Evolutionary conservation across 306 rosid genomes (phyloP).

Genomic region (Quillaja saponaria): DNA sequence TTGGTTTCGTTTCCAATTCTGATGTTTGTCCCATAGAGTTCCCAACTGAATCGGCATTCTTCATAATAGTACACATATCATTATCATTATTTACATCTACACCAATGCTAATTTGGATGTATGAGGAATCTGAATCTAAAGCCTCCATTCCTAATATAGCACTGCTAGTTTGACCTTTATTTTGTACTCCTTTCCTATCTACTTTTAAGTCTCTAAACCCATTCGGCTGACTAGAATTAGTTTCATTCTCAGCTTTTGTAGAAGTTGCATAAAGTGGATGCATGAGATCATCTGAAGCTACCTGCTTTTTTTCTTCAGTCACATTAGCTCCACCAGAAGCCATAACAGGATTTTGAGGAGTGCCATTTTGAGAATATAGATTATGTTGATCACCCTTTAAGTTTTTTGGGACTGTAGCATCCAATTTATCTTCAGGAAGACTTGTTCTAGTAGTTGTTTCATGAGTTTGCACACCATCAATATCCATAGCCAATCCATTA

Average conservation of each 20-base stretch:
- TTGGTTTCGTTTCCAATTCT: slow-evolving; percentile 47
- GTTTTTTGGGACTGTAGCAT: slow-evolving; percentile 39
- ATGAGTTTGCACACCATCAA: slow-evolving; percentile 46
- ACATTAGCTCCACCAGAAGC: slow-evolving; percentile 48
- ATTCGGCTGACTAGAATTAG: slow-evolving; percentile 60
- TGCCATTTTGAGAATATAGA: slow-evolving; percentile 47
- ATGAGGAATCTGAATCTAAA: slow-evolving; percentile 62
- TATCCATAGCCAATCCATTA: slow-evolving; percentile 47
- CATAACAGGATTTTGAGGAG: slow-evolving; percentile 35
- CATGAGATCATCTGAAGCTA: slow-evolving; percentile 44
- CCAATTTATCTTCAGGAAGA: slow-evolving; percentile 54
- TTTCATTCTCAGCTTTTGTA: slow-evolving; percentile 48
- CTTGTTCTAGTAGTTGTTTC: slow-evolving; percentile 43
- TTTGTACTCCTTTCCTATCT: slow-evolving; percentile 50
- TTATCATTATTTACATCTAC: slow-evolving; percentile 87
- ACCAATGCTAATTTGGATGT: slow-evolving; percentile 65
- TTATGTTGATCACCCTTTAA: slow-evolving; percentile 41
- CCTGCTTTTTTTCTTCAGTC: slow-evolving; percentile 45
- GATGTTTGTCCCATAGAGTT: slow-evolving; percentile 43
- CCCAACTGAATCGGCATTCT: slow-evolving; percentile 53
- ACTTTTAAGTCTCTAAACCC: slow-evolving; percentile 52
- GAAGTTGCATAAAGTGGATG: slow-evolving; percentile 44
- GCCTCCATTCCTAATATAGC: slow-evolving; percentile 53
- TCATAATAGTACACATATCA: slow-evolving; percentile 49
- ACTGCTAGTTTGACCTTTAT: slow-evolving; percentile 65